Evolutionary conservation across 768 basidiomycete genomes (phyloP), one percentile per base, ranked within the genome.

Genomic region (Coprinopsis marcescibilis): DNA sequence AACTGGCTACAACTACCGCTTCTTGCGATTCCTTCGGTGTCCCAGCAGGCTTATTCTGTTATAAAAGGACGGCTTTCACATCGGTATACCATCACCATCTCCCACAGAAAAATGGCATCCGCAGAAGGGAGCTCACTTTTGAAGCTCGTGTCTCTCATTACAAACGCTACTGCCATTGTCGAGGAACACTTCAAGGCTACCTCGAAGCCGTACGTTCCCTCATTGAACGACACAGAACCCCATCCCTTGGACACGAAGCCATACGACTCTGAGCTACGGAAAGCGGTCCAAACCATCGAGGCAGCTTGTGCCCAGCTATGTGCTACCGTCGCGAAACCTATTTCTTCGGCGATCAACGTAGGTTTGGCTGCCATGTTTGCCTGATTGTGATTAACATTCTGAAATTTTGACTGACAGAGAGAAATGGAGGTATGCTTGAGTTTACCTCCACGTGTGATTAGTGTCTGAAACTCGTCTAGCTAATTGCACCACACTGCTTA

Each of bases 231-330:
- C 20, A 57, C 57, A 0, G 52, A 46, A 14, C 56, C 52, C 30
- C 65, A 69, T 29, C 67, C 68, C 1, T 56, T 74, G 42, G 70
- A 71, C 35, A 45, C 47, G 2, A 54, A 54, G 7, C 47, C 58
- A 10, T 46, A 51, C 5, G 54, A 54, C 26, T 47, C 57, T 15
- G 59, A 55, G 21, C 50, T 68, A 10, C 56, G 56, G 19, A 56
- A 58, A 30, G 63, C 63, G 3, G 55, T 68, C 20, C 58, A 61
- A 29, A 60, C 52, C 3, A 61, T 68, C 12, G 65, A 66, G 50
- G 65, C 58, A 3, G 66, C 66, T 6, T 66, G 65, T 42, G 64
- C 61, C 21, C 66, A 66, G 45, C 47, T 68, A 19, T 61, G 58
- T 40, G 53, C 49, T 5, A 60, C 60, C 3, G 56, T 65, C 12